Evolutionary conservation across 2,329 filamentous ascomycete genomes (phyloP).

Genomic region (Nemania diffusa): DNA sequence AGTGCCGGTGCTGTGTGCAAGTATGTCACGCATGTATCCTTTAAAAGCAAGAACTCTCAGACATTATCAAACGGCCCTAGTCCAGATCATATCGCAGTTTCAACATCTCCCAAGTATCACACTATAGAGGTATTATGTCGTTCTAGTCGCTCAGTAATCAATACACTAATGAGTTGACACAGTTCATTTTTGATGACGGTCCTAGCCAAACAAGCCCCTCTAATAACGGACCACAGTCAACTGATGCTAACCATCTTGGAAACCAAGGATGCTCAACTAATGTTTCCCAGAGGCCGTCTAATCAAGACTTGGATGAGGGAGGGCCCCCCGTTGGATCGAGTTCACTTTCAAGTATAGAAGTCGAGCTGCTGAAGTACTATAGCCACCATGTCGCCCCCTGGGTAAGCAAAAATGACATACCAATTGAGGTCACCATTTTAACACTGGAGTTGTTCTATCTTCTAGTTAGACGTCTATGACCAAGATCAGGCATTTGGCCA

Average conservation of each 20-base stretch:
- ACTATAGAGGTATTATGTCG: conserved; percentile 14
- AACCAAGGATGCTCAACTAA: neutral
- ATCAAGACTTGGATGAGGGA: neutral
- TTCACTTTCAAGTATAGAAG: conserved; percentile 29
- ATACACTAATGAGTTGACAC: neutral
- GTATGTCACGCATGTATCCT: conserved; percentile 36
- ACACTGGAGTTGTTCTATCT: neutral
- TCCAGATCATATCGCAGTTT: neutral
- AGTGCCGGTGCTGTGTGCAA: conserved; percentile 31
- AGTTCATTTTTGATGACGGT: conserved; percentile 19
- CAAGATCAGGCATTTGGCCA: conserved; percentile 21
- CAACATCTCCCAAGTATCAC: conserved; percentile 7
- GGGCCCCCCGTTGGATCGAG: conserved; percentile 24
- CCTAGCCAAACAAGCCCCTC: neutral
- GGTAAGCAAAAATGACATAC: conserved; percentile 23
- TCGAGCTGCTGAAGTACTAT: conserved; percentile 36
- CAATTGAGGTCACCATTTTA: neutral
- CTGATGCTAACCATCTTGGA: neutral
- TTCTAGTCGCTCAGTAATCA: neutral
- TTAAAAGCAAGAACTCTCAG: conserved; percentile 35
- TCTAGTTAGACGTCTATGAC: conserved; percentile 33
- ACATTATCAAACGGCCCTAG: conserved; percentile 17
- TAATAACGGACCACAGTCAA: neutral
- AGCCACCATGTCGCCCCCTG: conserved; percentile 32
- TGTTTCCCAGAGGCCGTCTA: neutral